Base-by-base conservation (phyloP, 2,329 filamentous ascomycete species). In the Botryotinia narcissicola region DNA sequence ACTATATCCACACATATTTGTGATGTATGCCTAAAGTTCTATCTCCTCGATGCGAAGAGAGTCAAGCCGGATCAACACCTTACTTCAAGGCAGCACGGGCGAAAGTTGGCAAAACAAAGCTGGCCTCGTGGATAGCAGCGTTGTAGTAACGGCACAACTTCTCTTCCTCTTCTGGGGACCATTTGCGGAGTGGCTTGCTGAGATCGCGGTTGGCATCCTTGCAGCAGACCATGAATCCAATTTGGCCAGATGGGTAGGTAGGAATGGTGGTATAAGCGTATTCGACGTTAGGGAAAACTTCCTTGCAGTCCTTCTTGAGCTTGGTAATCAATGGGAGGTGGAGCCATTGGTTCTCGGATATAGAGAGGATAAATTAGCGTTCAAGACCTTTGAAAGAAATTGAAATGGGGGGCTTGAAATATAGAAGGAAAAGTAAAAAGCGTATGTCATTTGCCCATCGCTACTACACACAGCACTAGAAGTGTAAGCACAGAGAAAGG, bases 211-310 rank as follows among this genome's bases (percentile, higher is more conserved):
- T 90, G 83, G 90, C 86, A 83, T 98, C 95, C 90, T 99, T 98
- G 91, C 89, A 93, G 91, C 96, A 98, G 82, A 99, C 93, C 95
- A 99, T 98, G 91, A 99, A 99, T 83, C 96, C 96, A 81, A 99
- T 99, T 87, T 99, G 96, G 83, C 96, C 96, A 73, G 94, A 97
- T 78, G 96, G 96, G 88, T 99, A 99, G 82, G 96, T 99, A 74
- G 96, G 96, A 84, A 99, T 99, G 81, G 95, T 98, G 81, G 95
- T 98, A 90, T 98, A 99, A 80, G 93, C 96, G 86, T 98, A 99
- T 87, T 99, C 96, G 83, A 93, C 96, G 76, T 93, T 93, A 77
- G 96, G 95, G 91, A 99, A 99, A 84, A 99, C 93, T 84, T 96
- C 92, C 84, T 92, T 92, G 92, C 95, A 98, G 82, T 94, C 90